Percentiles rank a stretch among this genome's conserved stretches.
These are phyloP conservation scores for Fusarium dimerum DNA, from an alignment of 2,329 filamentous ascomycete genomes.

Conservation along the genomic window DNA sequence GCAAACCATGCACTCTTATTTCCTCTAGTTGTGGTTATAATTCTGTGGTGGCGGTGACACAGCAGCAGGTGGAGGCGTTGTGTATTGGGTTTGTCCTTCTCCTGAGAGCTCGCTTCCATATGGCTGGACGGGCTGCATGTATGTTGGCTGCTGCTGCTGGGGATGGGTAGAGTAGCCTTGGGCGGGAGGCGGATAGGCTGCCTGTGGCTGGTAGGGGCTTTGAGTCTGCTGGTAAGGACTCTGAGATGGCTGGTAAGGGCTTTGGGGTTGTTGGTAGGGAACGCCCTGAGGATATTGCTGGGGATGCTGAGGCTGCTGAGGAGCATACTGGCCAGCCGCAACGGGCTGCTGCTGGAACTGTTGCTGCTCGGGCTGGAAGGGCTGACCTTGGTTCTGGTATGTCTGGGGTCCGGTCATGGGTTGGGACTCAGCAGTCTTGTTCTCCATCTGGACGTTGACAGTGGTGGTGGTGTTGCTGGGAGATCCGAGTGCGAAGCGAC, in stretches of 20 bases:
- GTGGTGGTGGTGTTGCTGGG: conserved; percentile 10
- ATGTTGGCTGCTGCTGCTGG: conserved; percentile 21
- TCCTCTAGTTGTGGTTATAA: conserved; percentile 13
- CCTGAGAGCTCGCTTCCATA: conserved; percentile 14
- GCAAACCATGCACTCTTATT: too few relatives aligned
- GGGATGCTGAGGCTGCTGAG: conserved; percentile 15
- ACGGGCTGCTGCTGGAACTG: conserved; percentile 26
- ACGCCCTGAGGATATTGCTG: conserved; percentile 16
- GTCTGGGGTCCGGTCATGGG: conserved; percentile 20
- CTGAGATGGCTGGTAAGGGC: neutral
- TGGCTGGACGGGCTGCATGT: conserved; percentile 17
- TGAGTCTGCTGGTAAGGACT: conserved; percentile 16
- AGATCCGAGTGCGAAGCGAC: conserved; percentile 33
- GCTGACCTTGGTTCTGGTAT: conserved; percentile 19
- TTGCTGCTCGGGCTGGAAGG: conserved; percentile 11
- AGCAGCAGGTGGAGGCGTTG: conserved; percentile 12
- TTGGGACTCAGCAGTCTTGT: conserved; percentile 31
- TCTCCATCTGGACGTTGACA: conserved; percentile 38
- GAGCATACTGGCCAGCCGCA: conserved; percentile 4
- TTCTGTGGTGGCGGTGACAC: conserved; percentile 23
- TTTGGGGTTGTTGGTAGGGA: neutral
- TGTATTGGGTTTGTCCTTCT: conserved; percentile 15
- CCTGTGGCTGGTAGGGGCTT: conserved; percentile 31
- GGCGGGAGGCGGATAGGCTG: conserved; percentile 27
- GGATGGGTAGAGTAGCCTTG: conserved; percentile 24